Evolutionary conservation across 768 basidiomycete genomes (phyloP), one percentile per base, ranked within the genome.

Genomic region (Nevesoporus exiguus): DNA sequence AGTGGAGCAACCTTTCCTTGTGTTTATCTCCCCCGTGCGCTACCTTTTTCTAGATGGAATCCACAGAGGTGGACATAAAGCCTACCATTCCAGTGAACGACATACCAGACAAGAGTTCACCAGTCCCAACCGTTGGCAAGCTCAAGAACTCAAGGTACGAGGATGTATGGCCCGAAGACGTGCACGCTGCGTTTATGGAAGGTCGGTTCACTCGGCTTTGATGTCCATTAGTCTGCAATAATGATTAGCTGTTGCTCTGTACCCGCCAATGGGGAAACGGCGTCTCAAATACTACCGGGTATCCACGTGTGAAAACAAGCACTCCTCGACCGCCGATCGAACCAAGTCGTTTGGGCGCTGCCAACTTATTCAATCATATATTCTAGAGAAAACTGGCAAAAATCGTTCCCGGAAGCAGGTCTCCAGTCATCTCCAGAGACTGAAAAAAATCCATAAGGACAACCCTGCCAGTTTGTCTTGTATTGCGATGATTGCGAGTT

Each of bases 351-450:
- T 75, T 51, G 73, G 73, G 47, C 72, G 73, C 19, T 73, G 74
- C 57, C 73, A 73, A 55, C 65, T 73, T 21, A 75, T 73, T 31
- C 73, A 75, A 29, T 70, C 71, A 0, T 73, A 75, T 42, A 64
- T 73, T 30, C 52, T 71, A 22, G 68, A 74, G 44, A 73, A 71
- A 54, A 73, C 72, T 14, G 72, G 73, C 14, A 73, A 66, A 56
- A 71, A 63, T 53, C 70, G 73, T 15, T 72, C 73, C 34, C 62
- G 73, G 52, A 73, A 73, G 58, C 73, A 73, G 52, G 73, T 73
- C 30, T 74, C 73, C 24, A 73, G 73, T 55, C 74, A 75, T 36
- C 64, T 73, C 43, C 73, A 73, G 58, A 59, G 74, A 46, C 48
- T 73, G 14, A 73, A 75, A 49, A 74, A 69, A 33, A 64, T 64